Evolutionary conservation across 1,139 yeast genomes (phyloP), one percentile per base, ranked within the genome.

Genomic region (Candida mesenterica): DNA sequence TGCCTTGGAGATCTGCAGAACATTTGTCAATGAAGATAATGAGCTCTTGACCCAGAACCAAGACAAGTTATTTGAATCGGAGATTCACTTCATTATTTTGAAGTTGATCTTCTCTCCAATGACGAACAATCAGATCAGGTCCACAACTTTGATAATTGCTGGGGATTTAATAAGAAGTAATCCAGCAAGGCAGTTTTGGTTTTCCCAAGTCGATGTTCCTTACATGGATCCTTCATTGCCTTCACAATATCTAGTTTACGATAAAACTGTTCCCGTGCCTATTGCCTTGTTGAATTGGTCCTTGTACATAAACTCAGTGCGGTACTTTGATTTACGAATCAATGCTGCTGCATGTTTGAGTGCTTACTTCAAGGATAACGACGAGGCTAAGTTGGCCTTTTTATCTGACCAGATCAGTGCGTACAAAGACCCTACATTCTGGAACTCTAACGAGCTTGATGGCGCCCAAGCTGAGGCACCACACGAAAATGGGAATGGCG

Each of bases 131-230:
- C 59, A 70, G 1, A 70, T 88, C 4, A 74, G 95, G 44, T 72
- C 83, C 2, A 59, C 70, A 24, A 85, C 96, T 0, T 66, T 92
- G 31, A 61, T 81, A 9, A 78, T 95, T 0, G 79, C 87, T 2
- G 90, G 94, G 2, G 92, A 84, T 46, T 67, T 90, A 26, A 82
- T 92, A 4, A 65, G 79, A 41, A 74, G 79, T 26, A 82, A 87
- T 55, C 57, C 72, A 10, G 72, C 65, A 7, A 70, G 84, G 24
- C 97, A 89, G 57, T 63, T 64, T 16, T 78, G 78, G 43, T 82
- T 92, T 50, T 72, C 89, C 3, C 79, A 79, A 38, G 81, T 90
- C 15, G 97, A 92, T 55, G 96, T 92, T 4, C 98, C 98, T 0
- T 87, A 82, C 52, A 67, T 89, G 41, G 97, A 89, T 53, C 89